Conservation (phyloP, 768 basidiomycete species). For the Krasilnikovozyma curviuscula region DNA sequence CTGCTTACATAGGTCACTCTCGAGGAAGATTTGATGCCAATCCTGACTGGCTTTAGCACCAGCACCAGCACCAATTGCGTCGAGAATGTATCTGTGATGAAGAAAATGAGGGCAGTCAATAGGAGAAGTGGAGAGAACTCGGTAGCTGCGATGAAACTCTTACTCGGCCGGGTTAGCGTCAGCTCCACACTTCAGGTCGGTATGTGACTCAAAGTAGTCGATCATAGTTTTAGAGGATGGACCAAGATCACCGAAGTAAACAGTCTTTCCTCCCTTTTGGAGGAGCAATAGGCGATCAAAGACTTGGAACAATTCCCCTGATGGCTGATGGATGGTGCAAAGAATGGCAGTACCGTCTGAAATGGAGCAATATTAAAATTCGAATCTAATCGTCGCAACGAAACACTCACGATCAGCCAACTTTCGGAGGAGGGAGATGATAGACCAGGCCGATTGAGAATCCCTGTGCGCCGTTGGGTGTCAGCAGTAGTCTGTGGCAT, state of each 20-base stretch:
- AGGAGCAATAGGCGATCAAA: slow-evolving; percentile 66
- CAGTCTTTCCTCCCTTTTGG: slow-evolving; percentile 52
- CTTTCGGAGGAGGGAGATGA: slow-evolving; percentile 35
- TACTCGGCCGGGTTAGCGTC: slow-evolving; percentile 61
- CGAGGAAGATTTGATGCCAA: slow-evolving; percentile 70
- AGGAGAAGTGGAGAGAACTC: background rate
- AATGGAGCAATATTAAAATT: slow-evolving; percentile 5
- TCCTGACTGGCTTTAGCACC: slow-evolving; percentile 50
- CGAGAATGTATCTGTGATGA: slow-evolving; percentile 16
- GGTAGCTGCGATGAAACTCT: slow-evolving; percentile 14
- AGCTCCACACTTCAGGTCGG: slow-evolving; percentile 42
- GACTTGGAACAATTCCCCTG: slow-evolving; percentile 61
- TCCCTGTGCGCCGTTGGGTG: too few relatives aligned
- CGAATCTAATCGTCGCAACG: slow-evolving; percentile 62
- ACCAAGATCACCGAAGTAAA: slow-evolving; percentile 45
- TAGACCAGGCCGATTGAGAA: slow-evolving; percentile 73
- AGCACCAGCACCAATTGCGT: slow-evolving; percentile 38
- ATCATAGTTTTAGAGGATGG: slow-evolving; percentile 41
- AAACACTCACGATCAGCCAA: too few relatives aligned
- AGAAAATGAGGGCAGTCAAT: background rate
- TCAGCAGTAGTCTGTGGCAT: too few relatives aligned
- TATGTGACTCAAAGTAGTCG: slow-evolving; percentile 48
- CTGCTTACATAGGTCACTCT: slow-evolving; percentile 39
- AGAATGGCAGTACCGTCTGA: slow-evolving; percentile 33
- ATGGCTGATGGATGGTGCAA: slow-evolving; percentile 73